phyloP scores from a whole-genome alignment of 257 asterid genomes.

The Eucommia ulmoides region DNA sequence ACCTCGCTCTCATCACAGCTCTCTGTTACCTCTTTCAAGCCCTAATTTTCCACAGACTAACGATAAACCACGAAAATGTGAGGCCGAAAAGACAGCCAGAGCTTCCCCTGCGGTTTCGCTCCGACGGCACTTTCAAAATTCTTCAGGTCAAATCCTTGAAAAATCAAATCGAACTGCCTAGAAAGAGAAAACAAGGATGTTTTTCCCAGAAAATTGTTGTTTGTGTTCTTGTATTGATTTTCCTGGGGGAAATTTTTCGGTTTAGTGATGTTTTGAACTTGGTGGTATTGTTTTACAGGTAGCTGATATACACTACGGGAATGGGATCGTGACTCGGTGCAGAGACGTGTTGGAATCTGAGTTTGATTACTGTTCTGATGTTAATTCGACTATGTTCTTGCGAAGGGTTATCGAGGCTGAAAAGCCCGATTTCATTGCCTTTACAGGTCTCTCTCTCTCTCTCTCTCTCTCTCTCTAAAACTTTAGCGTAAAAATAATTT shows the following conservation, averaged over 20 bases:
- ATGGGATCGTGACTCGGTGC: conserved; percentile 76
- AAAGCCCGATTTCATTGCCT: conserved; percentile 87
- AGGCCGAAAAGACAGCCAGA: conserved; percentile 40
- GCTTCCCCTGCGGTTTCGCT: conserved; percentile 58
- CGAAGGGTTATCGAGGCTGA: conserved; percentile 62
- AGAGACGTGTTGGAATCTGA: conserved; percentile 69
- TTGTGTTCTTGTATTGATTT: background rate
- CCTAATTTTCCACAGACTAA: conserved; percentile 33
- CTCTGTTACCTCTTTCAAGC: conserved; percentile 28
- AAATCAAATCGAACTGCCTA: background rate
- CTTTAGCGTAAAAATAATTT: no score
- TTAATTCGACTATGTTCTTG: conserved; percentile 67
- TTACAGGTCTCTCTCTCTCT: conserved; percentile 73
- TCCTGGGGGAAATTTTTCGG: background rate
- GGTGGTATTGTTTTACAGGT: conserved; percentile 33
- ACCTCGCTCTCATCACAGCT: conserved; percentile 19
- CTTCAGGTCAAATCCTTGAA: conserved; percentile 94
- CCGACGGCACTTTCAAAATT: conserved; percentile 90
- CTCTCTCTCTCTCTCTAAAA: no score
- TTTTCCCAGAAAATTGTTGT: background rate
- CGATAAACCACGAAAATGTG: conserved; percentile 28
- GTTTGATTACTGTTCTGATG: conserved; percentile 58
- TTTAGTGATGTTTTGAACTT: background rate
- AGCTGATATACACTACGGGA: conserved; percentile 96
- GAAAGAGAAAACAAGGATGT: background rate